Conservation (phyloP, 768 basidiomycete genomes). For the Tricholomella constricta region DNA sequence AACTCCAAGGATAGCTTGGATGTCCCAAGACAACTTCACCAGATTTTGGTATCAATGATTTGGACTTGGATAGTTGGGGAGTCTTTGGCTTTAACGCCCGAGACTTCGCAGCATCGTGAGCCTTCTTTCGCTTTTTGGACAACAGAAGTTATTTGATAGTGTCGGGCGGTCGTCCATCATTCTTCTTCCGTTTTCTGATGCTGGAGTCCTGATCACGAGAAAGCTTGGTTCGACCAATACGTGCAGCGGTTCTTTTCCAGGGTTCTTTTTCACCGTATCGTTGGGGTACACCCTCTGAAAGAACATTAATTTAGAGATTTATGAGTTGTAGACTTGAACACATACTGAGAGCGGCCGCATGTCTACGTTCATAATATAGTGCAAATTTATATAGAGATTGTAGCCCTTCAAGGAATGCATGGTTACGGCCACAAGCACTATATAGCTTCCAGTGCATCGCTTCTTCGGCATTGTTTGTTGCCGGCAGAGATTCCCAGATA, state of each 20-base stretch:
- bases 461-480: constrained; percentile 38
- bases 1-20: constrained; percentile 1
- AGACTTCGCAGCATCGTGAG: neutral
- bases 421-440: constrained; percentile 20
- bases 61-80: too few species aligned
- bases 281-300: neutral
- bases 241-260: neutral
- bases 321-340: neutral
- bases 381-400: neutral
- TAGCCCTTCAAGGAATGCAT: constrained; percentile 25
- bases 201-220: neutral
- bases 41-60: too few species aligned
- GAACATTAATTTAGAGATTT: neutral
- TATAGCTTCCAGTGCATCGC: constrained; percentile 36
- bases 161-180: neutral
- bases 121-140: neutral
- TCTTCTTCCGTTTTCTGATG: neutral
- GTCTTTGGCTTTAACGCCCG: neutral
- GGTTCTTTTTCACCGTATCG: neutral
- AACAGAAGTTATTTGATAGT: neutral
- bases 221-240: neutral
- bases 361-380: neutral
- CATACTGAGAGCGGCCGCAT: neutral
- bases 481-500: constrained; percentile 28
- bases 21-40: neutral